phyloP scores from a whole-genome alignment of 1,284 basidiomycete genomes.

The Marasmius oreades region DNA sequence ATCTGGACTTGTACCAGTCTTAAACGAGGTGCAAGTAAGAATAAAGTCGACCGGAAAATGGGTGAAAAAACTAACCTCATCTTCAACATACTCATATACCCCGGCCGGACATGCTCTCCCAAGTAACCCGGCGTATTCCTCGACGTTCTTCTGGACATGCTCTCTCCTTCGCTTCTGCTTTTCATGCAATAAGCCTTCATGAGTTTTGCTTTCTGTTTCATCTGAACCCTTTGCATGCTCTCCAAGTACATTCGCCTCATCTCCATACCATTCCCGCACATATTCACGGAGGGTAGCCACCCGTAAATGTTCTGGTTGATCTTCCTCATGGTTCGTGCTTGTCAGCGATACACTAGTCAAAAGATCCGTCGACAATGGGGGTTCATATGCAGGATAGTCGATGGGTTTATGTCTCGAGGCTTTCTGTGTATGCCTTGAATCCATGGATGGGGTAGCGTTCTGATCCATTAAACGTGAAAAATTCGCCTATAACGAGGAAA shows the following conservation, averaged over 20 bases:
- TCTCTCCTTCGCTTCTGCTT: constrained; percentile 46
- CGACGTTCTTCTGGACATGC: constrained; percentile 80
- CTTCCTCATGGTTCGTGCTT: constrained; percentile 95
- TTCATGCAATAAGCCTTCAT: constrained; percentile 43
- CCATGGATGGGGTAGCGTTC: constrained; percentile 36
- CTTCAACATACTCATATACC: constrained; percentile 97
- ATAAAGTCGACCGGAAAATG: not conserved
- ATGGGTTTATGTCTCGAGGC: constrained; percentile 77
- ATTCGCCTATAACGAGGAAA: constrained; percentile 21
- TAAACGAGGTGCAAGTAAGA: not conserved
- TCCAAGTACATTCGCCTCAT: constrained; percentile 16
- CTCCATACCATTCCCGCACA: constrained; percentile 37
- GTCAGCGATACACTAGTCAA: constrained; percentile 90
- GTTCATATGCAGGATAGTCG: constrained; percentile 86
- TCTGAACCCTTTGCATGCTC: too few relatives aligned
- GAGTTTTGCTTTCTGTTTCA: too few relatives aligned
- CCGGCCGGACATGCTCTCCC: constrained; percentile 92
- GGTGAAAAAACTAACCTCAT: constrained; percentile 31
- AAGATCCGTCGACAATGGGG: constrained; percentile 92
- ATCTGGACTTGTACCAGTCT: constrained; percentile 36
- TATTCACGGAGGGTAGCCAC: constrained; percentile 45
- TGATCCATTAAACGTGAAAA: not conserved
- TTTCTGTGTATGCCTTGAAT: constrained; percentile 73
- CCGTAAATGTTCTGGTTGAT: constrained; percentile 89
- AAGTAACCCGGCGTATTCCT: constrained; percentile 83